Percentiles rank a stretch among this genome's conserved stretches.
These are phyloP conservation scores for Ceratocystiopsis brevicomis DNA, from an alignment of 2,329 filamentous ascomycete genomes.

Conservation along the genomic window DNA sequence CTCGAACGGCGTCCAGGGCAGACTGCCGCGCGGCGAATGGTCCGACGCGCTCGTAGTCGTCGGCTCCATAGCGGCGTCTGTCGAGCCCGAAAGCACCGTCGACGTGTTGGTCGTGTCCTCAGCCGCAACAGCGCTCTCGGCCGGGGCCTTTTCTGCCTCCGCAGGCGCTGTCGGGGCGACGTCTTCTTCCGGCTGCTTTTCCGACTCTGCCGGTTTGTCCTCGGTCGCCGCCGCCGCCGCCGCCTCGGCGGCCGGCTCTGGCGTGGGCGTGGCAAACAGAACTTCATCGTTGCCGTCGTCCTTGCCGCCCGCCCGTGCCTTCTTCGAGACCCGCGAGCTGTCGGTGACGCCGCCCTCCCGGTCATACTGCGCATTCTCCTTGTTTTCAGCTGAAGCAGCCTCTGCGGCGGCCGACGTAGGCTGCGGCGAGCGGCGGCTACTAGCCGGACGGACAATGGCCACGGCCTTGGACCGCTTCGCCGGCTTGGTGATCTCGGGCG, in stretches of 20 bases:
- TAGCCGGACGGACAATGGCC: slow-evolving; percentile 54
- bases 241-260: background rate
- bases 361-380: slow-evolving; percentile 24
- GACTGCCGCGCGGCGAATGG: slow-evolving; percentile 28
- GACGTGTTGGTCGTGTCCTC: slow-evolving; percentile 36
- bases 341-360: slow-evolving; percentile 44
- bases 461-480: slow-evolving; percentile 64
- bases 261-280: slow-evolving; percentile 37
- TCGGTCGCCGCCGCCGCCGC: background rate
- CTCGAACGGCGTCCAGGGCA: slow-evolving; percentile 42
- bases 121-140: slow-evolving; percentile 25
- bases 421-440: slow-evolving; percentile 21
- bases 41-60: slow-evolving; percentile 31
- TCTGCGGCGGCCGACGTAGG: too few species aligned
- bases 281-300: slow-evolving; percentile 56
- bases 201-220: too few species aligned
- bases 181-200: background rate
- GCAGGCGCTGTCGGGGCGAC: background rate
- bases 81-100: slow-evolving; percentile 30
- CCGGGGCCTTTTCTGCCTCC: slow-evolving; percentile 16
- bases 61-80: slow-evolving; percentile 29
- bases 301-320: slow-evolving; percentile 46
- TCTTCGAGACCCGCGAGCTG: slow-evolving; percentile 50
- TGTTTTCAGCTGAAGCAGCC: background rate
- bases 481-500: slow-evolving; percentile 44